These are phyloP conservation scores for Stellera chamaejasme DNA, from an alignment of 345 rosid genomes.

Conservation along the genomic window DNA sequence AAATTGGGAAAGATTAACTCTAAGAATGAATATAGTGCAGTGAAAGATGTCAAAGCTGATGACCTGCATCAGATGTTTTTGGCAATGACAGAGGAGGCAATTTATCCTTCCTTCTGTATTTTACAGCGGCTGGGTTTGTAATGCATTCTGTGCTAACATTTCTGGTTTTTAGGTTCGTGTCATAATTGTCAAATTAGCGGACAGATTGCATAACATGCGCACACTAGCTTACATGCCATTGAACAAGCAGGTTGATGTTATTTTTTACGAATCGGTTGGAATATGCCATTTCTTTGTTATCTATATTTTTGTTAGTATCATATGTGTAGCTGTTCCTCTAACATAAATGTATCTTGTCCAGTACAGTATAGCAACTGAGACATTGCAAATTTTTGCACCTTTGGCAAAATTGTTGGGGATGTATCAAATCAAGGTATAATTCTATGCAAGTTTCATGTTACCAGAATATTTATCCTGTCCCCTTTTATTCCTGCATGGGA, in stretches of 20 bases:
- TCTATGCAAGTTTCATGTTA: background rate
- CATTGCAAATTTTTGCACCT: slow-evolving; percentile 97
- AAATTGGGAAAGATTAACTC: slow-evolving; percentile 90
- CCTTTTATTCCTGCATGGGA: too few species aligned
- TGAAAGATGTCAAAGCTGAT: slow-evolving; percentile 98
- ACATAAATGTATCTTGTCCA: slow-evolving; percentile 32
- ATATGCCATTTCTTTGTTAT: slow-evolving; percentile 11
- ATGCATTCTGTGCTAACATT: slow-evolving; percentile 9
- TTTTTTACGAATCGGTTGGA: slow-evolving; percentile 8
- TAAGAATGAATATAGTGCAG: slow-evolving; percentile 61
- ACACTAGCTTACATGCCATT: slow-evolving; percentile 93
- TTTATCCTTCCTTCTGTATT: background rate
- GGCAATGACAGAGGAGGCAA: slow-evolving; percentile 97
- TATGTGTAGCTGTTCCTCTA: background rate
- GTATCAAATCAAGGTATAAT: slow-evolving; percentile 88
- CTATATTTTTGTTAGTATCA: background rate
- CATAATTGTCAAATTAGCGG: slow-evolving; percentile 96
- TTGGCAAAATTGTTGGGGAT: slow-evolving; percentile 93
- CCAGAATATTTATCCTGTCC: background rate
- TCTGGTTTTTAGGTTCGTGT: slow-evolving; percentile 74
- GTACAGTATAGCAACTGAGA: slow-evolving; percentile 96
- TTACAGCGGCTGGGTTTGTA: slow-evolving; percentile 6
- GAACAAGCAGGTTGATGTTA: slow-evolving; percentile 75
- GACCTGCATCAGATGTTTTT: slow-evolving; percentile 97
- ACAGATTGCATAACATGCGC: slow-evolving; percentile 98